Evolutionary conservation across 768 basidiomycete genomes (phyloP), one percentile per base, ranked within the genome.

Genomic region (Leucocoprinus sp.): DNA sequence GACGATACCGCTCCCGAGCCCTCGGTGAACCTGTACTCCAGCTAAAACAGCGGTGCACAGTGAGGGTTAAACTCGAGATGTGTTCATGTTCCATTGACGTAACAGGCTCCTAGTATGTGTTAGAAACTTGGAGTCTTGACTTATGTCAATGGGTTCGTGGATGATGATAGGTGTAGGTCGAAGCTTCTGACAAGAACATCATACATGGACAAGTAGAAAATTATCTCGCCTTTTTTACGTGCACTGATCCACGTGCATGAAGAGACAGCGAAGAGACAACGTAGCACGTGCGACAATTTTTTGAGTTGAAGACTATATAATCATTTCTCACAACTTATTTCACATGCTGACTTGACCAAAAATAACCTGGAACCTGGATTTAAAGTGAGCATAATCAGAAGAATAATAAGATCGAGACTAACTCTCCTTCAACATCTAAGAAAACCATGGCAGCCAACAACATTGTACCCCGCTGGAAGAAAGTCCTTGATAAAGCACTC

Each of bases 1-100:
- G 71, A 77, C 78, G 55, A 54, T 57, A 57, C 60, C n/a, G 53
- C 64, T 60, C 64, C 57, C 56, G 57, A 52, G 57, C 61, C 64
- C 65, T 63, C 66, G 74, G n/a, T 66, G 49, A 54, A 28, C 52
- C 78, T 71, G 63, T 64, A 55, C 61, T 50, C 54, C 64, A 60
- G 28, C 68, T 79, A 82, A 74, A 71, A 82, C 80, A 76, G 72
- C 58, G 63, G 60, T 56, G 49, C 49, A 55, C 64, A 70, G 80
- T 72, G 69, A 62, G 60, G 60, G 58, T 51, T 35, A 55, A 52
- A 55, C 55, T 36, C 39, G 33, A 41, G 48, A 62, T 56, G 61
- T 51, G 49, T 78, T 49, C 50, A 65, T 82, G 51, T 82, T 75
- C 80, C 80, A 82, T 71, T 66, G 76, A 75, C 79, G 79, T 82